Percentiles rank a stretch among this genome's conserved stretches.
phyloP scores from a whole-genome alignment of 2,329 filamentous ascomycete species.

The Purpureocillium lavendulum region DNA sequence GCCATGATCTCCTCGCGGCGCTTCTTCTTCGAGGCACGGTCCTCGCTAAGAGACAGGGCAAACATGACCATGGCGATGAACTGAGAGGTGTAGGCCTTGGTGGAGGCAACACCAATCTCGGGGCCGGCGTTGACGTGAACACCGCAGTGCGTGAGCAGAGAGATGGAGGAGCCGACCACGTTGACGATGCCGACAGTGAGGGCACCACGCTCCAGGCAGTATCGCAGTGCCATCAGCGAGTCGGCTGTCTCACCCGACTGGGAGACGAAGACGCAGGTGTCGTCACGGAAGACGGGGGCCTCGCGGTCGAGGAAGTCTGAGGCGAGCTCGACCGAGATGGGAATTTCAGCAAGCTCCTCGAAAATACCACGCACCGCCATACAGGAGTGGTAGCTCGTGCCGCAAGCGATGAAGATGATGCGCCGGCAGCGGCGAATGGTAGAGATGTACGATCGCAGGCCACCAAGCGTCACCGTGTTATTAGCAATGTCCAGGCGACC shows the following conservation, averaged over 20 bases:
- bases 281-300: slow-evolving; percentile 97
- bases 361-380: slow-evolving; percentile 98
- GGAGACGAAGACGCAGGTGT: slow-evolving; percentile 97
- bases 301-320: slow-evolving; percentile 97
- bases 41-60: slow-evolving; percentile 89
- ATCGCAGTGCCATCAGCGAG: slow-evolving; percentile 91
- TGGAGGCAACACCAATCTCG: slow-evolving; percentile 97
- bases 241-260: slow-evolving; percentile 98
- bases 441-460: slow-evolving; percentile 88
- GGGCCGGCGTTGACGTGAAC: slow-evolving; percentile 98
- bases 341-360: slow-evolving; percentile 96
- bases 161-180: slow-evolving; percentile 97
- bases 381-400: slow-evolving; percentile 97
- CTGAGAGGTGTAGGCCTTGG: slow-evolving; percentile 98
- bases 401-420: slow-evolving; percentile 98
- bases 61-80: slow-evolving; percentile 99
- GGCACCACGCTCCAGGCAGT: slow-evolving; percentile 95
- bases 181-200: slow-evolving; percentile 98
- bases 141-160: slow-evolving; percentile 97
- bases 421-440: slow-evolving; percentile 95
- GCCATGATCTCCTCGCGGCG: slow-evolving; percentile 95
- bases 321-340: slow-evolving; percentile 91
- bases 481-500: slow-evolving; percentile 90
- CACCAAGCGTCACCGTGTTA: slow-evolving; percentile 92
- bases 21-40: slow-evolving; percentile 88